Conservation (phyloP, 306 rosid genomes). For the Castanospermum australe region DNA sequence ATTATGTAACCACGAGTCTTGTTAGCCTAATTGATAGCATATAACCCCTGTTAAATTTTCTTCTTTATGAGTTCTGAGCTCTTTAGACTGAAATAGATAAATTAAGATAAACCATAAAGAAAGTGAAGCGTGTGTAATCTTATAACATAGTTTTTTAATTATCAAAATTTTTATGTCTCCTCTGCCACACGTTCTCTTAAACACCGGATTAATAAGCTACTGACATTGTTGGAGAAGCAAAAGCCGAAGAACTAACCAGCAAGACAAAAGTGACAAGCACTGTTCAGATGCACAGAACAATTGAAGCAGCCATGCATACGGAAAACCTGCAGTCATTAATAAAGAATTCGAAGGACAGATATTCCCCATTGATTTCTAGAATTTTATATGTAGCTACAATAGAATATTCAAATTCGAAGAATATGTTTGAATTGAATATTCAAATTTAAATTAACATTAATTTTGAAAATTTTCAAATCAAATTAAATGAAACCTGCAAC, state of each 20-base stretch:
- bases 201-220: background rate
- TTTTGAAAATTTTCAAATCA: no score
- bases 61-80: background rate
- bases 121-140: background rate
- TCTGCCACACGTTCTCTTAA: background rate
- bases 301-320: conserved; percentile 30
- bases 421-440: background rate
- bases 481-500: no score
- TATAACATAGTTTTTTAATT: background rate
- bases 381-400: background rate
- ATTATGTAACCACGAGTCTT: background rate
- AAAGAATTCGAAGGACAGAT: conserved; percentile 23
- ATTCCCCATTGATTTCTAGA: conserved; percentile 10
- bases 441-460: no score
- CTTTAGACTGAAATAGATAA: no score
- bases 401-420: background rate
- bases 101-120: no score
- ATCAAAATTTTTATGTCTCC: background rate
- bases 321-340: conserved; percentile 17
- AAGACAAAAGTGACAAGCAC: conserved; percentile 35
- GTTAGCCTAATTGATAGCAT: background rate
- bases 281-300: conserved; percentile 37
- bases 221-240: background rate
- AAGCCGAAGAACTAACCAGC: background rate
- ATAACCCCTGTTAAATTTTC: background rate